phyloP scores from a whole-genome alignment of 768 basidiomycete genomes.

The Naganishia kalamii region DNA sequence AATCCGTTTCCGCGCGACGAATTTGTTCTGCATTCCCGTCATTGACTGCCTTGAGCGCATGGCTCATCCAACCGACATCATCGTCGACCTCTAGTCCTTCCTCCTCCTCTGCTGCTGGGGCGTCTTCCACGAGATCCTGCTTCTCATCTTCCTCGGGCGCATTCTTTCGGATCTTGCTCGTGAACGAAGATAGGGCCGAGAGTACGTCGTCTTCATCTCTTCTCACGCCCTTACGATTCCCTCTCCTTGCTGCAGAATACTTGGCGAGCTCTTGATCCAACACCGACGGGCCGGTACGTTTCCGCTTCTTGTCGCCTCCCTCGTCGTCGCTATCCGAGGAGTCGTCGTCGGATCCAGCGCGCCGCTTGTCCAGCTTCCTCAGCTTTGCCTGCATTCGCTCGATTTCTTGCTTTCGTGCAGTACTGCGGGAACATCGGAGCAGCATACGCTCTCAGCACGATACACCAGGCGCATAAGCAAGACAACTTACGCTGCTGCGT shows the following conservation, averaged over 20 bases:
- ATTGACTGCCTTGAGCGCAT: constrained; percentile 38
- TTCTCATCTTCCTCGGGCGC: constrained; percentile 23
- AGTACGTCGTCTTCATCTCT: constrained; percentile 45
- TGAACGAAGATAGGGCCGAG: constrained; percentile 37
- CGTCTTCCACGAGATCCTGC: constrained; percentile 20
- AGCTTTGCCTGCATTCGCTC: constrained; percentile 74
- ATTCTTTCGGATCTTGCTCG: constrained; percentile 26
- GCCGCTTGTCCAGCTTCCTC: constrained; percentile 63
- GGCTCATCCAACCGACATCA: constrained; percentile 45
- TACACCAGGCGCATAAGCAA: background rate
- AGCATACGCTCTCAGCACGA: too few species aligned
- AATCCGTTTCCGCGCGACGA: constrained; percentile 44
- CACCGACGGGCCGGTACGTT: constrained; percentile 56
- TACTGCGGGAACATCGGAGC: background rate
- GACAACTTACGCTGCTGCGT: constrained; percentile 17
- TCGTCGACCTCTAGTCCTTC: constrained; percentile 42
- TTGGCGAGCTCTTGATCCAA: constrained; percentile 75
- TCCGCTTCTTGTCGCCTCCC: constrained; percentile 49
- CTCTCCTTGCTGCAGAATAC: constrained; percentile 63
- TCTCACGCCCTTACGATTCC: constrained; percentile 60
- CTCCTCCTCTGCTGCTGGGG: constrained; percentile 21
- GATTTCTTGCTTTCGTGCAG: constrained; percentile 51
- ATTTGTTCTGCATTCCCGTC: constrained; percentile 39
- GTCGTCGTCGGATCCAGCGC: constrained; percentile 49
- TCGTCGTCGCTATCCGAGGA: constrained; percentile 57